A percentile compares a stretch with the other conserved stretches of the same genome.
Evolutionary conservation across 768 basidiomycete genomes (phyloP).

Genomic region (Trametes punicea): DNA sequence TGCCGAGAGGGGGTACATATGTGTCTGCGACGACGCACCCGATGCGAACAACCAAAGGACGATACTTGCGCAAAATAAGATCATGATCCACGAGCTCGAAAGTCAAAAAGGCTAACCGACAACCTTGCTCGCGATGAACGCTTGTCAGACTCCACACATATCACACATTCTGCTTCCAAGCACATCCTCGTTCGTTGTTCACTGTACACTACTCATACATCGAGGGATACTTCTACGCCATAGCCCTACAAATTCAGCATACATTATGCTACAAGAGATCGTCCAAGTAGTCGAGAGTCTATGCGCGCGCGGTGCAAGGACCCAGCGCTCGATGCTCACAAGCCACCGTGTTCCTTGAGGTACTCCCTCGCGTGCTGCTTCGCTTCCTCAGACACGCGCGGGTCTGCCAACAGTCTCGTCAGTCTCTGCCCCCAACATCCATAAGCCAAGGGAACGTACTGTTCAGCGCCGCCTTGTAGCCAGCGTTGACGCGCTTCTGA

Average conservation of each 20-base stretch:
- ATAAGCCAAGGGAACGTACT: slow-evolving; percentile 35
- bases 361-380: slow-evolving; percentile 47
- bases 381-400: slow-evolving; percentile 45
- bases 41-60: background rate
- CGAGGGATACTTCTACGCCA: background rate
- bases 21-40: too few species aligned
- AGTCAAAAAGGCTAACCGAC: background rate
- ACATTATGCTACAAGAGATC: background rate
- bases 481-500: slow-evolving; percentile 45
- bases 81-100: slow-evolving; percentile 1
- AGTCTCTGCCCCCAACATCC: background rate
- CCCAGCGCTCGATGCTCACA: too few species aligned
- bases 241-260: background rate
- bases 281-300: too few species aligned
- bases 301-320: too few species aligned
- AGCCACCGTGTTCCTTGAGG: slow-evolving; percentile 32
- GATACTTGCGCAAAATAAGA: slow-evolving; percentile 1
- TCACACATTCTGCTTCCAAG: too few species aligned
- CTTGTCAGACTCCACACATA: too few species aligned
- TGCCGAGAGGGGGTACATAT: too few species aligned
- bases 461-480: slow-evolving; percentile 53
- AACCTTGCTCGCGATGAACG: too few species aligned
- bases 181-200: background rate
- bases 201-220: background rate
- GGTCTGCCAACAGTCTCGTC: slow-evolving; percentile 30